These are phyloP conservation scores for Fomes fomentarius DNA, from an alignment of 1,284 basidiomycete species.

Conservation along the genomic window DNA sequence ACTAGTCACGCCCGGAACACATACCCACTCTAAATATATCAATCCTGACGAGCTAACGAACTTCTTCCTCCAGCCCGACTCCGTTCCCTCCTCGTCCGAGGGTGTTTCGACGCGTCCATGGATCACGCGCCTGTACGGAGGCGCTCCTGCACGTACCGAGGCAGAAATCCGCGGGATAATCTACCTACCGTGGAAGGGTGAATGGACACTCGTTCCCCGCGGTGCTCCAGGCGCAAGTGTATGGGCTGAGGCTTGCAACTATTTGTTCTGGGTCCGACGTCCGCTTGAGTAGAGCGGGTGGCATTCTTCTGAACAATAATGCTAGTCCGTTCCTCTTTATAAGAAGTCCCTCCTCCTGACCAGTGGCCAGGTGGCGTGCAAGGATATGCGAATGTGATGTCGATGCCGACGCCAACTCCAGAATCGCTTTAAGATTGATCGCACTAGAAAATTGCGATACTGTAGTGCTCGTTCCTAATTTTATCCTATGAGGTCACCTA, in stretches of 20 bases:
- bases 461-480: no score
- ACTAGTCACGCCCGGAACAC: constrained; percentile 88
- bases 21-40: constrained; percentile 91
- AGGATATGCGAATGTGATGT: no score
- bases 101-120: constrained; percentile 34
- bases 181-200: constrained; percentile 77
- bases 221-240: constrained; percentile 54
- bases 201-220: constrained; percentile 73
- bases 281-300: constrained; percentile 41
- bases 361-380: no score
- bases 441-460: no score
- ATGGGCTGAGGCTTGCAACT: constrained; percentile 76
- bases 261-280: constrained; percentile 81
- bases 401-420: no score
- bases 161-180: constrained; percentile 85
- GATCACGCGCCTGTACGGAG: constrained; percentile 47
- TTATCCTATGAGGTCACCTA: no score
- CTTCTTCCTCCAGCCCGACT: constrained; percentile 75
- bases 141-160: constrained; percentile 58
- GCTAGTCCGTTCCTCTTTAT: neutral
- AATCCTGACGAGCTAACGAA: constrained; percentile 86
- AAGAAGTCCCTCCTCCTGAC: no score
- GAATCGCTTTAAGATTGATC: no score
- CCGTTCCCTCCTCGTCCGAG: constrained; percentile 35
- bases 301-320: no score